These are phyloP conservation scores for Neohortaea acidophila DNA, from an alignment of 495 filamentous ascomycete species.

Conservation along the genomic window DNA sequence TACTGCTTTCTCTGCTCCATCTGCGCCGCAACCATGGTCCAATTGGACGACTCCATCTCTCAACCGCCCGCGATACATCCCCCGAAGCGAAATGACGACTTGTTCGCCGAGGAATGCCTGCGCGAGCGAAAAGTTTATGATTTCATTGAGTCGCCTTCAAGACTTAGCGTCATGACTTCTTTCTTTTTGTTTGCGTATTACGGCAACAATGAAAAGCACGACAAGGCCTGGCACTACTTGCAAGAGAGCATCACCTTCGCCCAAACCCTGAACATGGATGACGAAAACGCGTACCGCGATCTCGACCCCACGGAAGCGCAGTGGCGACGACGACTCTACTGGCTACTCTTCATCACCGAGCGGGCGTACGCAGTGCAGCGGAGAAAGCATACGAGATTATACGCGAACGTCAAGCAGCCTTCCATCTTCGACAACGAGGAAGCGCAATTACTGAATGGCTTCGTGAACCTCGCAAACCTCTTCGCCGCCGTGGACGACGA, in stretches of 20 bases:
- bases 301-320: conserved; percentile 17
- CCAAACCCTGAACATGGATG: conserved; percentile 17
- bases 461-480: conserved; percentile 18
- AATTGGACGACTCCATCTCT: conserved; percentile 12
- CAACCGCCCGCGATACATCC: conserved; percentile 6
- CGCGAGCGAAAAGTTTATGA: conserved; percentile 17
- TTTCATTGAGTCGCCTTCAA: conserved; percentile 14
- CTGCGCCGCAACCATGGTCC: conserved; percentile 17
- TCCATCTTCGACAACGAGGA: conserved; percentile 17
- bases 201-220: conserved; percentile 19
- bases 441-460: conserved; percentile 17
- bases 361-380: conserved; percentile 20
- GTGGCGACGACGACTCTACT: conserved; percentile 19
- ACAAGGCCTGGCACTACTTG: conserved; percentile 20
- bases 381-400: conserved; percentile 15
- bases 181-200: conserved; percentile 22
- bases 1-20: conserved; percentile 19
- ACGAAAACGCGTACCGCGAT: conserved; percentile 13
- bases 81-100: conserved; percentile 9
- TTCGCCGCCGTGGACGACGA: conserved; percentile 19
- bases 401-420: conserved; percentile 13
- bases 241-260: conserved; percentile 19
- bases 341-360: conserved; percentile 21
- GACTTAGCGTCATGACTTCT: conserved; percentile 16
- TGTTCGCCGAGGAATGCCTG: conserved; percentile 18